A percentile compares a stretch with the other conserved stretches of the same genome.
phyloP scores from a whole-genome alignment of 2,329 filamentous ascomycete genomes.

The Phaeosphaeriaceae sp. region DNA sequence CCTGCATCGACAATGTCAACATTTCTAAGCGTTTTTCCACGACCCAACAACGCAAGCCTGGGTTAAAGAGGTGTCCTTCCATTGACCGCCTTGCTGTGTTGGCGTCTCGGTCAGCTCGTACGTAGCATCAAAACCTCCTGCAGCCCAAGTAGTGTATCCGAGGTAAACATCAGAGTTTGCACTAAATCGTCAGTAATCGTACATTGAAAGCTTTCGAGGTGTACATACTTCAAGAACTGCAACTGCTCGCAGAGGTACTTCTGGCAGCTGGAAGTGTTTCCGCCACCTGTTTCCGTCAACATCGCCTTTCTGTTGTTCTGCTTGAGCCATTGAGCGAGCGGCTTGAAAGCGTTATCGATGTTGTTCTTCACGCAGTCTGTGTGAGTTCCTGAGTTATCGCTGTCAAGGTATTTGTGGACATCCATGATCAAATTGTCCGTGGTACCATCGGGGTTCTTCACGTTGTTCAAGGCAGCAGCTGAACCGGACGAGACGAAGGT shows the following conservation, averaged over 20 bases:
- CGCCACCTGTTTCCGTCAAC: conserved; percentile 52
- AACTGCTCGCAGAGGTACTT: conserved; percentile 42
- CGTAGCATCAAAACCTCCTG: conserved; percentile 34
- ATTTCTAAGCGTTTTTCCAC: conserved; percentile 19
- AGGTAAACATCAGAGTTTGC: conserved; percentile 38
- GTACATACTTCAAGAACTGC: conserved; percentile 35
- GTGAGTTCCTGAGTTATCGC: conserved; percentile 49
- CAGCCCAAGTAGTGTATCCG: conserved; percentile 39
- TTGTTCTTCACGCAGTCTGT: conserved; percentile 33
- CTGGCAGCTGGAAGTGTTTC: conserved; percentile 45
- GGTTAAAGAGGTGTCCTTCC: conserved; percentile 25
- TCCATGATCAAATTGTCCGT: conserved; percentile 60
- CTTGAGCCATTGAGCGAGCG: conserved; percentile 47
- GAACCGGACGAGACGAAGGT: conserved; percentile 33
- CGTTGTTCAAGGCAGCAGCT: conserved; percentile 56
- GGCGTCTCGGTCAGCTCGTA: conserved; percentile 38
- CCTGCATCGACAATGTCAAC: too few relatives aligned
- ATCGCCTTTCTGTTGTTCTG: conserved; percentile 49
- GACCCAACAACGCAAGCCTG: conserved; percentile 25
- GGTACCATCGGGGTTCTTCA: conserved; percentile 67
- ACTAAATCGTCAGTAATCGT: conserved; percentile 6
- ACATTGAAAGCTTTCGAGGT: too few relatives aligned
- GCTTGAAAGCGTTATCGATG: conserved; percentile 43
- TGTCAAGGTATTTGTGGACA: conserved; percentile 53
- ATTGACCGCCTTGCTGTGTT: conserved; percentile 18